Evolutionary conservation across 148 eudicot species (phyloP).

Genomic region (Salicornia ramosissima): DNA sequence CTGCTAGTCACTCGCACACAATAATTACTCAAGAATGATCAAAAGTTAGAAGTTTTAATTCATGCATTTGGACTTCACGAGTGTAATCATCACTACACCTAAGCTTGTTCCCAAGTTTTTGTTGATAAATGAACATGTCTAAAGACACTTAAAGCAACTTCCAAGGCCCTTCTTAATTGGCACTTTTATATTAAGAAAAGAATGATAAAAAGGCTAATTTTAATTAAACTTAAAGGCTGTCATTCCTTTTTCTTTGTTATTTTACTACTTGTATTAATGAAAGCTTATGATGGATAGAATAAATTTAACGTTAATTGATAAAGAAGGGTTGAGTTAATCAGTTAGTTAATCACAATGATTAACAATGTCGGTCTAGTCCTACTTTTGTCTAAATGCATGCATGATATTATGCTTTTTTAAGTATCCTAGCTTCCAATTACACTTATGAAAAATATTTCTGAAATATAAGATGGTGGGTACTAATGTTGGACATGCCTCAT

Average conservation of each 20-base stretch:
- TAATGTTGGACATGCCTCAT: too few species aligned
- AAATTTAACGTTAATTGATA: not conserved
- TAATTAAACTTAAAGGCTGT: not conserved
- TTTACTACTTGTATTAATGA: not conserved
- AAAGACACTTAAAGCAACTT: not conserved
- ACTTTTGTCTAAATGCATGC: constrained; percentile 22
- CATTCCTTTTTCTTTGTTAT: not conserved
- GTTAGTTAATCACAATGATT: constrained; percentile 3
- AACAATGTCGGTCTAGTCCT: not conserved
- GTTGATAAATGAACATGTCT: too few species aligned
- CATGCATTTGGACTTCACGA: constrained; percentile 6
- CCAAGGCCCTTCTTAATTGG: not conserved
- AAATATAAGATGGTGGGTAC: too few species aligned
- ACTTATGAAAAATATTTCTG: not conserved
- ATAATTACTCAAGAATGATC: not conserved
- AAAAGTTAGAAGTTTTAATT: not conserved
- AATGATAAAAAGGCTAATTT: not conserved
- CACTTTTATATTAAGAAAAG: not conserved
- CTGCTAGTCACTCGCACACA: constrained; percentile 15
- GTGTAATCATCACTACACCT: constrained; percentile 8
- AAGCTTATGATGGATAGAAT: not conserved
- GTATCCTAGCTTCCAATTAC: not conserved
- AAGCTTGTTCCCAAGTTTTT: not conserved
- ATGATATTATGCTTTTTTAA: constrained; percentile 2
- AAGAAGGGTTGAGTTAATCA: constrained; percentile 5